Conservation (phyloP, 1,284 basidiomycete species). For the Cutaneotrichosporon mucoides region DNA sequence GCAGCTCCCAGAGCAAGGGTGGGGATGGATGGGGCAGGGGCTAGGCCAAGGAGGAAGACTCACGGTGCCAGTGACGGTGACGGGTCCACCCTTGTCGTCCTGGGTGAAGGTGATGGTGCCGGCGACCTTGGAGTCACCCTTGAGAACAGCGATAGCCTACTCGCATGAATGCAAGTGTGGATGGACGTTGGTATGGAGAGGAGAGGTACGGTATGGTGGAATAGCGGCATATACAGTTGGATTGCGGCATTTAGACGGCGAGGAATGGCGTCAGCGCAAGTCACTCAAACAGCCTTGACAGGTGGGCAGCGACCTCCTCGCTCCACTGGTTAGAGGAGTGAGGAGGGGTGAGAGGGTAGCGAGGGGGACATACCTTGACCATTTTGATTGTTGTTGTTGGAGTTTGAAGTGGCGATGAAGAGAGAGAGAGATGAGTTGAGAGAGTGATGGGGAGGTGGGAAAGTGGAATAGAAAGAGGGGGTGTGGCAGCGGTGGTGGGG, state of each 20-base stretch:
- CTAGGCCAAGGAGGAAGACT: slow-evolving; percentile 15
- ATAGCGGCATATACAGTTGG: slow-evolving; percentile 1
- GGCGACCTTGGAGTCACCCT: slow-evolving; percentile 58
- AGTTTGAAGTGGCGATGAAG: neutral
- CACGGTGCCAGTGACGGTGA: slow-evolving; percentile 59
- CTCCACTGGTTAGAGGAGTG: neutral
- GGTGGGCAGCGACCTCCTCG: no score
- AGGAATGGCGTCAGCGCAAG: neutral
- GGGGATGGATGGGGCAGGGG: no score
- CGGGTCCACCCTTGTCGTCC: slow-evolving; percentile 54
- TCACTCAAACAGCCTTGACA: no score
- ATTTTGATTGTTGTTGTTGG: slow-evolving; percentile 1
- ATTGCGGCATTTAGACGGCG: neutral
- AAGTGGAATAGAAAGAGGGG: neutral
- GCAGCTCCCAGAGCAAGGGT: no score
- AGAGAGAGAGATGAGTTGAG: neutral
- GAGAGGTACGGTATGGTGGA: neutral
- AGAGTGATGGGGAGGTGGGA: slow-evolving; percentile 2
- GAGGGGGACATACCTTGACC: slow-evolving; percentile 6
- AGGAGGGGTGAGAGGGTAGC: slow-evolving; percentile 4
- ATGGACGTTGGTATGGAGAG: neutral
- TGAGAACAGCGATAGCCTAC: slow-evolving; percentile 65
- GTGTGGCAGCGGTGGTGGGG: neutral
- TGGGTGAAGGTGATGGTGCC: slow-evolving; percentile 68
- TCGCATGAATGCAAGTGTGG: neutral